phyloP scores from a whole-genome alignment of 2,329 filamentous ascomycete species.

The Nemania diffusa region DNA sequence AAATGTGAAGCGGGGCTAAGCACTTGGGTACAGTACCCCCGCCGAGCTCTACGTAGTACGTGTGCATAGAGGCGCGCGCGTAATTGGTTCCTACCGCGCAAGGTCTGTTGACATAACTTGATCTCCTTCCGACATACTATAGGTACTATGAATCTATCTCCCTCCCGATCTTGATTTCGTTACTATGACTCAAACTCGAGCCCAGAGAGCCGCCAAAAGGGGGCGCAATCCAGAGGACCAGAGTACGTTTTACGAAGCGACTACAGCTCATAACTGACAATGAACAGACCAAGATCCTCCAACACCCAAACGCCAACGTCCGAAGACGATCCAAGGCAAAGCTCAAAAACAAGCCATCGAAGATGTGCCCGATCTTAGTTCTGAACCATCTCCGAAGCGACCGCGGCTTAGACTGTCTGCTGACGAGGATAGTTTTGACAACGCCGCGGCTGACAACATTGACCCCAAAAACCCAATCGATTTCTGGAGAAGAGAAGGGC shows the following conservation, averaged over 20 bases:
- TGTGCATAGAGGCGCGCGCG: not conserved
- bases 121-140: constrained; percentile 14
- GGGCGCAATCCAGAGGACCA: constrained; percentile 19
- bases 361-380: constrained; percentile 12
- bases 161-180: constrained; percentile 19
- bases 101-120: constrained; percentile 5
- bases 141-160: constrained; percentile 11
- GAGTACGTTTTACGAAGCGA: constrained; percentile 25
- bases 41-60: not conserved
- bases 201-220: constrained; percentile 23
- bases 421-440: not conserved
- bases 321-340: constrained; percentile 10
- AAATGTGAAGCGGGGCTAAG: too few relatives aligned
- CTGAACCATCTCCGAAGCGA: not conserved
- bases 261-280: constrained; percentile 9
- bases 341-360: constrained; percentile 18
- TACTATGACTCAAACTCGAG: constrained; percentile 24
- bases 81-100: constrained; percentile 14
- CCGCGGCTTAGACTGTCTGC: constrained; percentile 13
- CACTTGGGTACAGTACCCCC: not conserved
- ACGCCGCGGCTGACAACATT: constrained; percentile 16
- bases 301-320: constrained; percentile 24
- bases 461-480: constrained; percentile 29
- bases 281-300: constrained; percentile 25
- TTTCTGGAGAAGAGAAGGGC: constrained; percentile 38